Evolutionary conservation across 352 stramenopile species (phyloP), one percentile per base, ranked within the genome.

Genomic region (Globisporangium viniferum): DNA sequence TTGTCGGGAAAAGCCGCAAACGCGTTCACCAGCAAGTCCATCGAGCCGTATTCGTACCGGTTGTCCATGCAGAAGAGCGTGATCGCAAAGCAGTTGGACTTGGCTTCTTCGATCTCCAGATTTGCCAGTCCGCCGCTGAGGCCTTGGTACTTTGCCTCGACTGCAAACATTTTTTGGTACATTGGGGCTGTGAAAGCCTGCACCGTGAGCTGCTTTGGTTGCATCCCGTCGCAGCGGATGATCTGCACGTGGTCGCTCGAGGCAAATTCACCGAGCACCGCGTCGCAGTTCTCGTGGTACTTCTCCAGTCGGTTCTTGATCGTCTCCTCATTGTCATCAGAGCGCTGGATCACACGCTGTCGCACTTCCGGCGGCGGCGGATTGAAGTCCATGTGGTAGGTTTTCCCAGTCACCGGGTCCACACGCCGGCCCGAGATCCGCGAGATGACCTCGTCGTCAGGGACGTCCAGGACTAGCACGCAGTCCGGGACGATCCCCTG

Each of bases 301-400:
- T 92, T 89, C 8, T 83, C 74, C 3, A 98, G 71, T 18, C 94
- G 82, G 14, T 89, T 91, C 63, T 80, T 85, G 24, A 98, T 88
- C 67, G 96, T 98, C n/a, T 94, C 88, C 60, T 98, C 92, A 0
- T 91, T 98, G 78, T 98, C 94, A 73, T 98, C 94, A 7, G 80
- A 92, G 39, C 93, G 78, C 75, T 98, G 93, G 36, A 93, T 65
- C 1, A 93, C 80, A 53, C 77, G 93, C 72, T 70, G 75, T 36
- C 66, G 91, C 36, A 84, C 76, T n/a, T 86, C 86, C 6, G 54
- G 53, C 0, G 82, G 79, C 8, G 97, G 97, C 22, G 95, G 94
- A 66, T 97, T 97, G 77, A 97, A 99, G 69, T 97, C 95, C 14
- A 98, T 77, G 73, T 99, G 97, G 80, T 99, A 99, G 3, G 90